Base-by-base conservation (phyloP, 208 protist species). In the Leishmania major region DNA sequence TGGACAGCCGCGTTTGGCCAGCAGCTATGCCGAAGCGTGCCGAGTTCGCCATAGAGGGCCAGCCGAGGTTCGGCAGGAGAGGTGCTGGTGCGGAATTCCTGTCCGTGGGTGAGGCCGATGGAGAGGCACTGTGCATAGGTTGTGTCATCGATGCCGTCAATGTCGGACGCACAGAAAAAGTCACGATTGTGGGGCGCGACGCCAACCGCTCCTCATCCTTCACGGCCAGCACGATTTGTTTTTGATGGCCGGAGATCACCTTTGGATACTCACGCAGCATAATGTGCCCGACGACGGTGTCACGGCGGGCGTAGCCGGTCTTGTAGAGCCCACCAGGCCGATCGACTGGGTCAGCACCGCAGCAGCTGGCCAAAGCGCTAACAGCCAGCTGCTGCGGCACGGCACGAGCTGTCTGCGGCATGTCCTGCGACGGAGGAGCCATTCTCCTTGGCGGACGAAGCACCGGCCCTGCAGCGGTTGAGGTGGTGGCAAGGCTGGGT, bases 221-320 rank as follows among this genome's bases (percentile, higher is more conserved):
- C 5, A 93, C 86, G 2, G 75, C 43, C 47, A 45, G 71, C 19
- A 88, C 86, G 11, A 93, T 82, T 25, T 84, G 60, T 72, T 71
- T 79, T 15, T 75, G 72, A 37, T 88, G 82, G 37, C 64, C 79
- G 6, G 75, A 62, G 22, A 81, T 77, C 8, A 91, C 43, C 49
- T 87, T 89, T 1, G 90, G 90, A 73, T 88, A 88, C 86, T 93
- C 90, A 10, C 86, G 85, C 59, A 89, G 53, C 40, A 93, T 89
- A 35, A 90, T 83, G 57, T 85, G 79, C 0, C 71, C 85, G 5
- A 91, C 47, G 3, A 69, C 70, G 69, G 82, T 80, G 53, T 89
- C 89, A 40, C 86, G 78, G 3, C 84, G 84, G 13, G 82, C 87
- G 49, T 75, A 77, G 4, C 86, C 86, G 19, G 66, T 79, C 40